These are phyloP conservation scores for Dactylellina haptotyla DNA, from an alignment of 2,329 filamentous ascomycete genomes.

Conservation along the genomic window DNA sequence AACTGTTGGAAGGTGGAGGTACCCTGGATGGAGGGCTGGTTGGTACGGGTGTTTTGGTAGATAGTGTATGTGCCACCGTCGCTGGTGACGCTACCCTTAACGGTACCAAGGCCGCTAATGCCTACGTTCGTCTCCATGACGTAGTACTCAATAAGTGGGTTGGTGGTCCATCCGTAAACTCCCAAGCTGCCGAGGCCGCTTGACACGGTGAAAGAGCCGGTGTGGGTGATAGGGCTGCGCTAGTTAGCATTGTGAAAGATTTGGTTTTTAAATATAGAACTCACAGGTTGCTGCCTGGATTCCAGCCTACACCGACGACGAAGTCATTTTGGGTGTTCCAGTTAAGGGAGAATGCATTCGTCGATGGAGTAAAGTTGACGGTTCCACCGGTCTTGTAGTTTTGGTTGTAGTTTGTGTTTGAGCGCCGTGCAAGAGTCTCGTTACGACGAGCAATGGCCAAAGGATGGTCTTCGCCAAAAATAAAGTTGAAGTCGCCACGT, in stretches of 20 bases:
- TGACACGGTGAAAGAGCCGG: slow-evolving; percentile 59
- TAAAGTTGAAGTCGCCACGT: slow-evolving; percentile 58
- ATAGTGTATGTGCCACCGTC: slow-evolving; percentile 63
- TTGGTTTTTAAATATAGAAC: background rate
- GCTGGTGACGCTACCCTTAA: slow-evolving; percentile 60
- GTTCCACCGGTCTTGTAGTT: slow-evolving; percentile 69
- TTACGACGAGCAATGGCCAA: slow-evolving; percentile 54
- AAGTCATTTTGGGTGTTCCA: slow-evolving; percentile 66
- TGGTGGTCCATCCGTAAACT: slow-evolving; percentile 63
- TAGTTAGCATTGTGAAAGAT: background rate
- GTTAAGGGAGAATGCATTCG: slow-evolving; percentile 65
- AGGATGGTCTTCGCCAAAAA: slow-evolving; percentile 30
- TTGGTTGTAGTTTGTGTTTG: slow-evolving; percentile 67
- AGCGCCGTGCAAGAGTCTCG: slow-evolving; percentile 56
- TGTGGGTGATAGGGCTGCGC: slow-evolving; percentile 59
- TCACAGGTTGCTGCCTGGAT: slow-evolving; percentile 61
- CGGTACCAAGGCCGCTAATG: slow-evolving; percentile 60
- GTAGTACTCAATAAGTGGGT: slow-evolving; percentile 62
- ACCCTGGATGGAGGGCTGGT: slow-evolving; percentile 65
- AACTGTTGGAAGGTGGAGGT: slow-evolving; percentile 67
- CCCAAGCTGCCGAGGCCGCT: slow-evolving; percentile 61
- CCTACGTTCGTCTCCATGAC: slow-evolving; percentile 63
- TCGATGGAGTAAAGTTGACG: slow-evolving; percentile 68
- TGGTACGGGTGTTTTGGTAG: slow-evolving; percentile 62
- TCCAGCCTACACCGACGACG: slow-evolving; percentile 67